Percentiles rank a stretch among this genome's conserved stretches.
These are phyloP conservation scores for Poa annua DNA, from an alignment of 176 grass and related monocot species.

Conservation along the genomic window DNA sequence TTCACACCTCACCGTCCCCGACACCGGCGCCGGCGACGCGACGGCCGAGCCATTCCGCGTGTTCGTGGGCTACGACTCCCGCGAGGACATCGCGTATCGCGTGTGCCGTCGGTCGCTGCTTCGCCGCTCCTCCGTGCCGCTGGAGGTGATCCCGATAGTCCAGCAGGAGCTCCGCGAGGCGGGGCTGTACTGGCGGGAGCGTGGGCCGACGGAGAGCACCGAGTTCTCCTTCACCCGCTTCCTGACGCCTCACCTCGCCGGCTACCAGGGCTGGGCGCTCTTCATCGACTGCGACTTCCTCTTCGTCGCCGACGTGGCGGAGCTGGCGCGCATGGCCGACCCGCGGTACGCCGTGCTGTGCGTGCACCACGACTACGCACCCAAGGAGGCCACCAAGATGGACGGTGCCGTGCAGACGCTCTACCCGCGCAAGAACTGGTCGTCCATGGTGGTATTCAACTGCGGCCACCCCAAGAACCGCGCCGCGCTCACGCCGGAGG, in stretches of 20 bases:
- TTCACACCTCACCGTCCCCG: neutral
- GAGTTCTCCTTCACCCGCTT: conserved; percentile 98
- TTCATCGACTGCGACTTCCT: conserved; percentile 94
- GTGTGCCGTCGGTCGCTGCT: conserved; percentile 77
- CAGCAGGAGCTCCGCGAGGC: conserved; percentile 61
- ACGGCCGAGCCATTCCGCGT: conserved; percentile 51
- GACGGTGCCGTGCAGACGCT: conserved; percentile 79
- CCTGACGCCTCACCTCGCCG: conserved; percentile 65
- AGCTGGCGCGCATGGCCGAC: conserved; percentile 43
- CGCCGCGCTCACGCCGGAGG: conserved; percentile 70
- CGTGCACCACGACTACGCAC: conserved; percentile 84
- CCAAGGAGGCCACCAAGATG: conserved; percentile 85
- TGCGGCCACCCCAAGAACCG: conserved; percentile 87
- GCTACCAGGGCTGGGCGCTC: conserved; percentile 66
- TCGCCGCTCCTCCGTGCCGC: conserved; percentile 60
- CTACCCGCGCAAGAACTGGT: conserved; percentile 99
- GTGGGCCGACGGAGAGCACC: conserved; percentile 74
- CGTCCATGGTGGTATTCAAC: conserved; percentile 91
- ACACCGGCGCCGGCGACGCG: neutral
- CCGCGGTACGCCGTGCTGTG: conserved; percentile 55
- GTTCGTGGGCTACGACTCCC: conserved; percentile 82
- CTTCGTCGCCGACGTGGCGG: conserved; percentile 58
- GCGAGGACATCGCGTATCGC: conserved; percentile 66
- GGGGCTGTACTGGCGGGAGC: conserved; percentile 72
- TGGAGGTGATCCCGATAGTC: conserved; percentile 58